These are phyloP conservation scores for Eucalyptus sp. DNA, from an alignment of 345 rosid species.

Conservation along the genomic window DNA sequence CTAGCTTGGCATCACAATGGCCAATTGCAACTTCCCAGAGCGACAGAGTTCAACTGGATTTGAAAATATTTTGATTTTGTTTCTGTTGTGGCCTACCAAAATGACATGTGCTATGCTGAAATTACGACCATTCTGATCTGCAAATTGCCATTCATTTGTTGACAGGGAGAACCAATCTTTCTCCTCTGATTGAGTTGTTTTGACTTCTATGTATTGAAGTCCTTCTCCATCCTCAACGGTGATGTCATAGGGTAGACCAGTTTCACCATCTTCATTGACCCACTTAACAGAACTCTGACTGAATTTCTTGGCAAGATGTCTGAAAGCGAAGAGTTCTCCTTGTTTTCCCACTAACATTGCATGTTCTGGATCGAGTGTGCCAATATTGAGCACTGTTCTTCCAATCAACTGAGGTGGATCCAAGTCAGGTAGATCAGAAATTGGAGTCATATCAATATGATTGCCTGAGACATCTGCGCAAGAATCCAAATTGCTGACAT, in stretches of 20 bases:
- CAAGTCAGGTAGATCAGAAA: constrained; percentile 9
- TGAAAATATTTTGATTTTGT: constrained; percentile 34
- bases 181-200: constrained; percentile 53
- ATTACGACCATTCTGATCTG: constrained; percentile 42
- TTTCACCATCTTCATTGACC: constrained; percentile 70
- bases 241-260: constrained; percentile 78
- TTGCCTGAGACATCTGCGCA: not conserved
- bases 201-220: constrained; percentile 60
- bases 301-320: constrained; percentile 22
- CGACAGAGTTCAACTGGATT: constrained; percentile 61
- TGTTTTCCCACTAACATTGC: constrained; percentile 51
- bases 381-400: constrained; percentile 44
- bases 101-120: constrained; percentile 58
- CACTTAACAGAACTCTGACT: constrained; percentile 41
- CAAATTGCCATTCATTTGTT: constrained; percentile 78
- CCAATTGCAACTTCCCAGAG: constrained; percentile 50
- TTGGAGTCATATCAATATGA: constrained; percentile 4
- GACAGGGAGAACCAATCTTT: constrained; percentile 82
- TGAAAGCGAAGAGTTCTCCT: constrained; percentile 73
- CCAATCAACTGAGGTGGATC: constrained; percentile 11
- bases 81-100: constrained; percentile 29
- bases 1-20: constrained; percentile 44
- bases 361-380: constrained; percentile 25
- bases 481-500: not conserved
- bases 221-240: constrained; percentile 22